Conservation (phyloP, 371 early-diverging fungal species). For the Cokeromyces recurvatus region DNA sequence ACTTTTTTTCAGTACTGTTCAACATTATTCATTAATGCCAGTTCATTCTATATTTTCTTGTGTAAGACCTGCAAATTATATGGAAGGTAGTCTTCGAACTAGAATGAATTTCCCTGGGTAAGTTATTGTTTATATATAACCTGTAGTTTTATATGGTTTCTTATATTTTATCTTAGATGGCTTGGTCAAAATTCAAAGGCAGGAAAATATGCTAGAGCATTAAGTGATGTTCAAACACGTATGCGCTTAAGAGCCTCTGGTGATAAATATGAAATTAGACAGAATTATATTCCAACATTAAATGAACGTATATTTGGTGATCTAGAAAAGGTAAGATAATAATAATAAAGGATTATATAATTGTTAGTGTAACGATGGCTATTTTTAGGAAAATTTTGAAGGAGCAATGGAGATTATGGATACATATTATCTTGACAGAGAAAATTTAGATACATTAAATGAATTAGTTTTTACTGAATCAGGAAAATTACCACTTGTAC, state of each 20-base stretch:
- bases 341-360: conserved; percentile 4
- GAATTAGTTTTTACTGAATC: conserved; percentile 57
- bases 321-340: conserved; percentile 43
- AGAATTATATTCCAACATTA: conserved; percentile 77
- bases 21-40: conserved; percentile 93
- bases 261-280: conserved; percentile 82
- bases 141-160: not conserved
- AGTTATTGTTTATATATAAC: not conserved
- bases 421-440: conserved; percentile 82
- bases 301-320: conserved; percentile 62
- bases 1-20: conserved; percentile 36
- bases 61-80: conserved; percentile 80
- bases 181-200: conserved; percentile 93
- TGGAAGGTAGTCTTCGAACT: conserved; percentile 55
- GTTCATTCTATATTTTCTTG: conserved; percentile 89
- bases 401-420: conserved; percentile 85
- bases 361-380: too few relatives aligned
- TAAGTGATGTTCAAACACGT: conserved; percentile 82
- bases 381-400: conserved; percentile 59
- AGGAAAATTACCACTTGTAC: conserved; percentile 40
- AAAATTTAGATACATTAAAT: conserved; percentile 81
- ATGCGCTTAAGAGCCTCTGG: conserved; percentile 78
- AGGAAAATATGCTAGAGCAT: conserved; percentile 62
- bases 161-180: conserved; percentile 56
- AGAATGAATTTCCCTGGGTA: conserved; percentile 46